Evolutionary conservation across 345 rosid species (phyloP).

Genomic region (Boechera divaricarpa): DNA sequence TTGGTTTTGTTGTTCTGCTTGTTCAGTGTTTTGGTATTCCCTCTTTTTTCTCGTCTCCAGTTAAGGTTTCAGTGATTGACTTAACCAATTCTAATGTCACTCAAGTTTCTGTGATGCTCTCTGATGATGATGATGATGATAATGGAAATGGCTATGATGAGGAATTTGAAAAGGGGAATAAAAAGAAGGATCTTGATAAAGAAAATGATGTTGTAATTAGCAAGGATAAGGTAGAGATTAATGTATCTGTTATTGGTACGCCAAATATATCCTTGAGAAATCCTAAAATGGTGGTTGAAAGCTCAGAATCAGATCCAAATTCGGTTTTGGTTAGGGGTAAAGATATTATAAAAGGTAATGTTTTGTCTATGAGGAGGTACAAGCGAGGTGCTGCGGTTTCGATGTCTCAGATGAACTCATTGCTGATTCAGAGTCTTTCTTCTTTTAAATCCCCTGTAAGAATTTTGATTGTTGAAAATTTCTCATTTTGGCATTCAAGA

Average conservation of each 20-base stretch:
- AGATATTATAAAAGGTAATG: conserved; percentile 33
- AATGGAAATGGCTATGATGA: conserved; percentile 11
- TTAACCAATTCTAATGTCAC: conserved; percentile 29
- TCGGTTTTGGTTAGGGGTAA: conserved; percentile 32
- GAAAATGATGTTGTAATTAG: conserved; percentile 30
- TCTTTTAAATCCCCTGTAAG: conserved; percentile 60
- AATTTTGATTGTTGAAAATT: conserved; percentile 3
- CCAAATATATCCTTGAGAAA: conserved; percentile 21
- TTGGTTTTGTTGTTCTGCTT: conserved; percentile 46
- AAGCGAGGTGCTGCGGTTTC: conserved; percentile 39
- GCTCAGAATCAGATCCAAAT: background rate
- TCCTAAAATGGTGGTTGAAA: conserved; percentile 33
- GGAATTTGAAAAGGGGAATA: conserved; percentile 16
- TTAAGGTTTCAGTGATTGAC: conserved; percentile 41
- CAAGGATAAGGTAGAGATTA: conserved; percentile 25
- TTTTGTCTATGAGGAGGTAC: conserved; percentile 21
- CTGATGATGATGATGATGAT: conserved; percentile 12
- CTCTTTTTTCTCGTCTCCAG: conserved; percentile 24
- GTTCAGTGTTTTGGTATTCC: conserved; percentile 56
- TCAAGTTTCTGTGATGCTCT: conserved; percentile 35
- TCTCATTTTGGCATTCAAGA: conserved; percentile 19
- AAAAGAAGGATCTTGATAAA: conserved; percentile 8
- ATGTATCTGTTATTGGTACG: conserved; percentile 18
- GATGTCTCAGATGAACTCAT: conserved; percentile 64
- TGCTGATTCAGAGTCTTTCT: conserved; percentile 53